Conservation (phyloP, 257 asterid species). For the Jacaranda mimosifolia region DNA sequence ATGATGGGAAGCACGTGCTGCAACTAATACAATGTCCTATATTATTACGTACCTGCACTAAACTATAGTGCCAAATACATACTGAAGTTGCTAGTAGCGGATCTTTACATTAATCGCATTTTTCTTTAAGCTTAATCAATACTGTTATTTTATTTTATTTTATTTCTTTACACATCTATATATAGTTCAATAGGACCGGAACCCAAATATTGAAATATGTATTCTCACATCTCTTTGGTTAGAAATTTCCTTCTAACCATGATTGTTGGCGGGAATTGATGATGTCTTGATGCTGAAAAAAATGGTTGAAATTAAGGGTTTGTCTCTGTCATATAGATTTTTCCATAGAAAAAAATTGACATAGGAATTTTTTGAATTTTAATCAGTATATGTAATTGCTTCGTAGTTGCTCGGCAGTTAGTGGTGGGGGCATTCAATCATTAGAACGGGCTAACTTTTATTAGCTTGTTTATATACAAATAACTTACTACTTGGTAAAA, state of each 20-base stretch:
- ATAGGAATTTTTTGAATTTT: background rate
- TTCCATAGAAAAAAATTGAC: background rate
- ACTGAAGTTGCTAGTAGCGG: no score
- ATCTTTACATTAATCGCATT: no score
- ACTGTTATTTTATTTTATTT: no score
- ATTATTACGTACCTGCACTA: no score
- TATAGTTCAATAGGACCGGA: no score
- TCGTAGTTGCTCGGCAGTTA: background rate
- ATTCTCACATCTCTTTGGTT: background rate
- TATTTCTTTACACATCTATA: no score
- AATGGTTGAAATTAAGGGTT: background rate
- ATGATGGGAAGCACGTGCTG: background rate
- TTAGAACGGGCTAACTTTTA: background rate
- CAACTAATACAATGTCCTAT: background rate
- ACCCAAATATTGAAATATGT: no score
- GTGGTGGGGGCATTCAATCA: slow-evolving; percentile 5
- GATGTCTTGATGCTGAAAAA: background rate
- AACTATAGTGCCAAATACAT: no score
- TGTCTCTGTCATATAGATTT: background rate
- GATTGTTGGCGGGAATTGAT: slow-evolving; percentile 12
- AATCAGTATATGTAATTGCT: background rate
- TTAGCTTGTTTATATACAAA: background rate
- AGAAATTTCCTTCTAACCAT: background rate
- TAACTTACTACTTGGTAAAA: no score
- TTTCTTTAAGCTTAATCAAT: no score